Conservation (phyloP, 1,284 basidiomycete genomes). For the Sanghuangporus sanghuang region DNA sequence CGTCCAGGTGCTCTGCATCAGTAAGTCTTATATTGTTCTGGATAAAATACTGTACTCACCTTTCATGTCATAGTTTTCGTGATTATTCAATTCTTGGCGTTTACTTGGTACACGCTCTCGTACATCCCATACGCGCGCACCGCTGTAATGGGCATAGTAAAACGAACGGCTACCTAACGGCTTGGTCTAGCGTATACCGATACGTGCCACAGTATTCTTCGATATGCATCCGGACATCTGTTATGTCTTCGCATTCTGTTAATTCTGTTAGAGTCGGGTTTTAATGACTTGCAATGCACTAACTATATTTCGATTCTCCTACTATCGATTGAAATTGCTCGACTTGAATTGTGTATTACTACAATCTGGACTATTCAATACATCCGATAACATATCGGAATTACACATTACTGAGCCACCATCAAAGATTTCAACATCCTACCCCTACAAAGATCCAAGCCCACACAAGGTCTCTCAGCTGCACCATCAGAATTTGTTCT, state of each 20-base stretch:
- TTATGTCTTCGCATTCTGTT: neutral
- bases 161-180: neutral
- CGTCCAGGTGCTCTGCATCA: slow-evolving; percentile 40
- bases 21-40: slow-evolving; percentile 29
- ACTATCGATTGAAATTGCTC: neutral
- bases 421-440: neutral
- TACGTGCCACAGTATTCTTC: neutral
- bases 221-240: neutral
- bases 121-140: slow-evolving; percentile 87
- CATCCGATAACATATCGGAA: neutral
- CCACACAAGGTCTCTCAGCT: neutral
- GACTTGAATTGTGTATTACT: neutral
- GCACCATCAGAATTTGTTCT: slow-evolving; percentile 72
- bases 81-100: slow-evolving; percentile 80
- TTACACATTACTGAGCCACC: neutral
- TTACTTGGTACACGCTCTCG: slow-evolving; percentile 77
- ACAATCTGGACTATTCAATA: neutral
- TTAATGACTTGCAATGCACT: neutral
- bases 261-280: neutral
- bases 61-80: slow-evolving; percentile 64
- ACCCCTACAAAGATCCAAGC: neutral
- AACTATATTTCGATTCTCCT: neutral
- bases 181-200: neutral
- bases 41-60: slow-evolving; percentile 13
- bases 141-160: slow-evolving; percentile 38